phyloP scores from a whole-genome alignment of 169 alveolate species.

The Plasmodium cynomolgi region DNA sequence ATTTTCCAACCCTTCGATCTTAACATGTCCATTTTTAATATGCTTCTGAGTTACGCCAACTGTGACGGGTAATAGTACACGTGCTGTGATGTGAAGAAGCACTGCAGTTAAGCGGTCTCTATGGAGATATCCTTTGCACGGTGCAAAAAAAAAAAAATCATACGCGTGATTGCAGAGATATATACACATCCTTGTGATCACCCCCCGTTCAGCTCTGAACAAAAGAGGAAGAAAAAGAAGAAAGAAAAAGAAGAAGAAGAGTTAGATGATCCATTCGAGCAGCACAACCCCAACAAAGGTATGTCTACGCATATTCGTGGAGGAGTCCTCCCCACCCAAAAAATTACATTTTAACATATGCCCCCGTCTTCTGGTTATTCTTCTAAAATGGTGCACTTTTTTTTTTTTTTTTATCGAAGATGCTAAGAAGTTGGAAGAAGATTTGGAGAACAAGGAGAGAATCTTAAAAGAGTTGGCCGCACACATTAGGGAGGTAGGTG shows the following conservation, averaged over 20 bases:
- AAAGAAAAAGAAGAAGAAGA: neutral
- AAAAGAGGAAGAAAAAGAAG: neutral
- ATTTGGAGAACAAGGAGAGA: conserved; percentile 63
- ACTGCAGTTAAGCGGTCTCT: neutral
- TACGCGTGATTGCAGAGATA: neutral
- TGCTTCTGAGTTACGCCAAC: conserved; percentile 27
- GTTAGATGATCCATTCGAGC: neutral
- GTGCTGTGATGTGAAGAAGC: neutral
- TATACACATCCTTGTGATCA: neutral
- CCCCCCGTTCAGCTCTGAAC: neutral
- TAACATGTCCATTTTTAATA: conserved; percentile 36
- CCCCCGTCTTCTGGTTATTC: neutral
- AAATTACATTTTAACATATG: neutral
- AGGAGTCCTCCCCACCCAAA: neutral
- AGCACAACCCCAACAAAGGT: neutral
- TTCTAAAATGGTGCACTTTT: neutral
- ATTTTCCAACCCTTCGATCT: conserved; percentile 44
- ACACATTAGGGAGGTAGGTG: conserved; percentile 37
- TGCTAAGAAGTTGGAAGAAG: conserved; percentile 54
- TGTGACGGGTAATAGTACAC: neutral
- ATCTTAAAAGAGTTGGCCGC: conserved; percentile 52
- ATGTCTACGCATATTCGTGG: neutral
- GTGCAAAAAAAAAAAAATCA: neutral
- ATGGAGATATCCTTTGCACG: neutral
- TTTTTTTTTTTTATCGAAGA: conserved; percentile 21